Evolutionary conservation across 345 rosid species (phyloP).

Genomic region (Moricandia moricandioides): DNA sequence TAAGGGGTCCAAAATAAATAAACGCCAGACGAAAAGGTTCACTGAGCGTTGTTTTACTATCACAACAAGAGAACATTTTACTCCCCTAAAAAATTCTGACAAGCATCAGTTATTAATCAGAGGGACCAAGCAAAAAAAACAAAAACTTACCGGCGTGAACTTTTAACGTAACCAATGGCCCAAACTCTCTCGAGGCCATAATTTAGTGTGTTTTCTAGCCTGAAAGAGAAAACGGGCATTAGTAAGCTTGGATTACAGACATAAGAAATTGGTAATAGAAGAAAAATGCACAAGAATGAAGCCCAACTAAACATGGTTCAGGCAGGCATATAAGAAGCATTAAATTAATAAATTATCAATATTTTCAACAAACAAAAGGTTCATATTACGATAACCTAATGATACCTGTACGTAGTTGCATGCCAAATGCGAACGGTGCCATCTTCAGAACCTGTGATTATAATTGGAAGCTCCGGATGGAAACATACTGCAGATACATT

Average conservation of each 20-base stretch:
- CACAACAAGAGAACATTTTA: not conserved
- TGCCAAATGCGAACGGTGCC: slow-evolving; percentile 85
- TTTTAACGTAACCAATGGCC: slow-evolving; percentile 83
- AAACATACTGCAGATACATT: slow-evolving; percentile 71
- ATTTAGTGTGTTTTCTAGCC: slow-evolving; percentile 70
- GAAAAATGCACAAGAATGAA: slow-evolving; percentile 6
- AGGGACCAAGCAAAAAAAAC: not conserved
- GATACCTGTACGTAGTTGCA: slow-evolving; percentile 69
- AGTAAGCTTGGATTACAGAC: slow-evolving; percentile 4
- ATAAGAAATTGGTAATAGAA: not conserved
- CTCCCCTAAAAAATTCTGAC: slow-evolving; percentile 3
- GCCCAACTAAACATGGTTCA: not conserved
- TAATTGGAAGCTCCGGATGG: slow-evolving; percentile 79
- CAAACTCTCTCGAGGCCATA: slow-evolving; percentile 98
- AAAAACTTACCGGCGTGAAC: slow-evolving; percentile 81
- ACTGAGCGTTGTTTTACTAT: not conserved
- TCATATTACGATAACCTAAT: not conserved
- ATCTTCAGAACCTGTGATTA: slow-evolving; percentile 86
- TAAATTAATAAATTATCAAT: not conserved
- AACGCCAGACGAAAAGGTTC: not conserved
- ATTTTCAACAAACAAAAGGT: not conserved
- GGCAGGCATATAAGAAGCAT: not conserved
- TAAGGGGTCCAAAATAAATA: not conserved
- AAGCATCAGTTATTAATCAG: not conserved
- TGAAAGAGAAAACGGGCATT: slow-evolving; percentile 36